Percentiles rank a stretch among this genome's conserved stretches.
These are phyloP conservation scores for Cercospora zeina DNA, from an alignment of 2,329 filamentous ascomycete genomes.

Conservation along the genomic window DNA sequence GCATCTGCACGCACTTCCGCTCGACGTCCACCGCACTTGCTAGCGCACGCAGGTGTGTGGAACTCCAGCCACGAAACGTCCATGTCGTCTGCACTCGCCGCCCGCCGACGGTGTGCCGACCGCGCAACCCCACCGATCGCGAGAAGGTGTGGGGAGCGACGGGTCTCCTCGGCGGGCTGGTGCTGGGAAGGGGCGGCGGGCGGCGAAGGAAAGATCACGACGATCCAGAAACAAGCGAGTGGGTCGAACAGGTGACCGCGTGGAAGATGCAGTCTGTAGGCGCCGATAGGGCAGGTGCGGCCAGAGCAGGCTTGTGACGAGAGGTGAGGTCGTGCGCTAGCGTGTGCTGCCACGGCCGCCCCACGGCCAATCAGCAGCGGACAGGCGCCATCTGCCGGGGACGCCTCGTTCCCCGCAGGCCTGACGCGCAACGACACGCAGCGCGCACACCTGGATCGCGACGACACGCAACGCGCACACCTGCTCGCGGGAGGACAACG, in stretches of 20 bases:
- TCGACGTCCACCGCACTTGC: neutral
- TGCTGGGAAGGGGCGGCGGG: conserved; percentile 6
- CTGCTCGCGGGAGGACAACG: no score
- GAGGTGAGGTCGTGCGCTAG: conserved; percentile 13
- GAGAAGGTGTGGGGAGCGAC: neutral
- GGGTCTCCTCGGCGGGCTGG: conserved; percentile 9
- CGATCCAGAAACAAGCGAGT: conserved; percentile 21
- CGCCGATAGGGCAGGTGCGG: conserved; percentile 27
- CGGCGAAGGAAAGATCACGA: conserved; percentile 12
- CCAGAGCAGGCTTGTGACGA: conserved; percentile 19
- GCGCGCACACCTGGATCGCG: neutral
- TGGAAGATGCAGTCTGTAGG: conserved; percentile 18
- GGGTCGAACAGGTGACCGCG: conserved; percentile 28
- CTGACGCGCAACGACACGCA: conserved; percentile 1
- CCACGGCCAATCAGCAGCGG: neutral
- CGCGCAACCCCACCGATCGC: neutral
- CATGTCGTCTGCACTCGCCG: conserved; percentile 8
- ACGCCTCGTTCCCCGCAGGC: neutral
- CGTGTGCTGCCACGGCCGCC: neutral
- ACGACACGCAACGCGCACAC: neutral
- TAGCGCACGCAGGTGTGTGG: conserved; percentile 9
- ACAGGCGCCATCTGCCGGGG: neutral
- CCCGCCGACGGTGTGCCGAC: neutral
- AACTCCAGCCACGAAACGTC: conserved; percentile 17
- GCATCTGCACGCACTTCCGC: conserved; percentile 23